Conservation (phyloP, 2,329 filamentous ascomycete genomes). For the Nemania sp. region DNA sequence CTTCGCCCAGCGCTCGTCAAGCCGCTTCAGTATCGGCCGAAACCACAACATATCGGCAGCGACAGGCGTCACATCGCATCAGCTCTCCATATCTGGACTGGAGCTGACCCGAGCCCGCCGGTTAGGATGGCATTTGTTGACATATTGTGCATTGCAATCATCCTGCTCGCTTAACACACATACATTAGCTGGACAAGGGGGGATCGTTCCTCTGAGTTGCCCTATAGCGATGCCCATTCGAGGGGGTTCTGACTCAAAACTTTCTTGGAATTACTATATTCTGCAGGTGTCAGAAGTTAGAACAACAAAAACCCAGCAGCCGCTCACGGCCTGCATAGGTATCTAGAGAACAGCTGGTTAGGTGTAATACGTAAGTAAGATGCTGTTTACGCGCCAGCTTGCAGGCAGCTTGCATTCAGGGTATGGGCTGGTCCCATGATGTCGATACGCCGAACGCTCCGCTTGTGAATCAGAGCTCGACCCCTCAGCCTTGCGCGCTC, state of each 20-base stretch:
- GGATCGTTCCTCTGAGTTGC: neutral
- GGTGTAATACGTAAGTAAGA: neutral
- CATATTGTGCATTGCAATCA: neutral
- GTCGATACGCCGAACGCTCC: neutral
- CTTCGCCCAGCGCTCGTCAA: neutral
- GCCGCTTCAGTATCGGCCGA: neutral
- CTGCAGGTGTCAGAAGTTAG: neutral
- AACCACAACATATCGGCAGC: conserved; percentile 1
- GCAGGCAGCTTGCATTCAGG: neutral
- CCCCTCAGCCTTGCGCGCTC: conserved; percentile 22
- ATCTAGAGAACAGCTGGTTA: neutral
- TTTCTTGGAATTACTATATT: neutral
- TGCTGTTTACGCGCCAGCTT: neutral
- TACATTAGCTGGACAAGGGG: neutral
- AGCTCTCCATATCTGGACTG: neutral
- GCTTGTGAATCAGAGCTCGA: neutral
- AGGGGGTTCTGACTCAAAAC: neutral
- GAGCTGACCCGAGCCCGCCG: neutral
- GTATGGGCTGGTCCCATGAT: neutral
- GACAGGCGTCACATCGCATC: conserved; percentile 4
- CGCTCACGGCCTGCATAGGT: neutral
- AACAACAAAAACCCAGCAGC: neutral
- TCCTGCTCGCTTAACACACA: neutral
- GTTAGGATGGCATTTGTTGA: neutral
- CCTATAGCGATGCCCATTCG: too few relatives aligned